These are phyloP conservation scores for Vitellaria paradoxa DNA, from an alignment of 179 eudicot genomes.

Conservation along the genomic window DNA sequence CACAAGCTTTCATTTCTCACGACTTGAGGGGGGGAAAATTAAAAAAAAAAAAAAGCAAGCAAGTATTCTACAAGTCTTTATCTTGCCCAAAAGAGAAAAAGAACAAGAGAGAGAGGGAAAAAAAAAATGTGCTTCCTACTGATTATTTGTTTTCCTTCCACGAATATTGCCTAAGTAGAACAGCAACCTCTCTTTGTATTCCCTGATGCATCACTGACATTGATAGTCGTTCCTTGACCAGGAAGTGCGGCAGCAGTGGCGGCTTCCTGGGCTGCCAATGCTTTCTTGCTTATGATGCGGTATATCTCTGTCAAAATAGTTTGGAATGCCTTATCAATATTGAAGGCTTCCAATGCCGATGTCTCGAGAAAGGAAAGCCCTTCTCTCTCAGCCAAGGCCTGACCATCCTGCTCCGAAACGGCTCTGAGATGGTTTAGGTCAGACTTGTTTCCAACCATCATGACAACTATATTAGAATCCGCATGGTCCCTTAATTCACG, in stretches of 20 bases:
- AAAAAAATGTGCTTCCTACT: slow-evolving; percentile 5
- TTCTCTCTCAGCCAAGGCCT: slow-evolving; percentile 73
- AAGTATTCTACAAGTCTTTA: slow-evolving; percentile 23
- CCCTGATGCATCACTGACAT: slow-evolving; percentile 28
- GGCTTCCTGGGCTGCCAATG: slow-evolving; percentile 44
- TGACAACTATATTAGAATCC: slow-evolving; percentile 74
- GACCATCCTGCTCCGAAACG: slow-evolving; percentile 68
- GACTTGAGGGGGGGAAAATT: neutral
- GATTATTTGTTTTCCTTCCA: neutral
- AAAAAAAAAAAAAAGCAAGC: neutral
- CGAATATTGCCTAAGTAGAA: slow-evolving; percentile 25
- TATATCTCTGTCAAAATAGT: slow-evolving; percentile 48
- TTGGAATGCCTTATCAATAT: slow-evolving; percentile 62
- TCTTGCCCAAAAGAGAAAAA: neutral
- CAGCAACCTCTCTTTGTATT: slow-evolving; percentile 33
- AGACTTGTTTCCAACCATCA: slow-evolving; percentile 86
- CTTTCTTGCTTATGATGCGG: slow-evolving; percentile 52
- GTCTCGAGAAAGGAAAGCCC: slow-evolving; percentile 82
- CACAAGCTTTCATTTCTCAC: slow-evolving; percentile 18
- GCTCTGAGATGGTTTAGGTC: slow-evolving; percentile 78
- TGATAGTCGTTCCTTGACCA: slow-evolving; percentile 41
- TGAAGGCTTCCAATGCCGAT: slow-evolving; percentile 74
- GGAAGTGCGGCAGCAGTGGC: slow-evolving; percentile 25
- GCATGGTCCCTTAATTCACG: slow-evolving; percentile 83
- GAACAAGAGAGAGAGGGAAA: neutral